Conservation (phyloP, 805 yeast species). For the Yamadazyma paraphyllophila region DNA sequence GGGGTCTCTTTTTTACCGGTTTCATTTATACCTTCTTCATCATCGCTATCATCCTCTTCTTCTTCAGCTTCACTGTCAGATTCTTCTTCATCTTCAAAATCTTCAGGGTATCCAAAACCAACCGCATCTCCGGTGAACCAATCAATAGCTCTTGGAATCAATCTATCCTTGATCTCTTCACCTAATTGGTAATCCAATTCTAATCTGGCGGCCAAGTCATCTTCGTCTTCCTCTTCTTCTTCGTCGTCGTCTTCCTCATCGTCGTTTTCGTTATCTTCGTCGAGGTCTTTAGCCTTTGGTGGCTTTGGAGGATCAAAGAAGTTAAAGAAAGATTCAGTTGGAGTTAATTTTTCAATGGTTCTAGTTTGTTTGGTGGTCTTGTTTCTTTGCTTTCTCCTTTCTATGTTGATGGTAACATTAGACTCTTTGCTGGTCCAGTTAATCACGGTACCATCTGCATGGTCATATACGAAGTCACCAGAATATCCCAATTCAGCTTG, state of each 20-base stretch:
- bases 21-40: slow-evolving; percentile 56
- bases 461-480: slow-evolving; percentile 96
- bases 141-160: slow-evolving; percentile 94
- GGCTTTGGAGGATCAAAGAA: slow-evolving; percentile 93
- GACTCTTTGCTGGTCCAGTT: slow-evolving; percentile 78
- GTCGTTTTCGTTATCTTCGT: slow-evolving; percentile 48
- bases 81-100: slow-evolving; percentile 57
- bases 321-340: slow-evolving; percentile 93
- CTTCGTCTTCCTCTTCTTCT: slow-evolving; percentile 62
- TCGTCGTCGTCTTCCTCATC: slow-evolving; percentile 53
- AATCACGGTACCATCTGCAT: slow-evolving; percentile 87
- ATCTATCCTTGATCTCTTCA: slow-evolving; percentile 92
- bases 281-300: slow-evolving; percentile 38
- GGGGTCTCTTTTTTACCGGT: slow-evolving; percentile 58
- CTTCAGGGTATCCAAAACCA: slow-evolving; percentile 62
- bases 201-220: slow-evolving; percentile 76
- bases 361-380: slow-evolving; percentile 95
- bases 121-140: slow-evolving; percentile 99
- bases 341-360: slow-evolving; percentile 90
- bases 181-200: slow-evolving; percentile 94
- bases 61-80: slow-evolving; percentile 62
- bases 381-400: slow-evolving; percentile 96
- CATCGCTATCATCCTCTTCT: slow-evolving; percentile 50
- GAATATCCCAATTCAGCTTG: slow-evolving; percentile 91
- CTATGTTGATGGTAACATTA: slow-evolving; percentile 83